Conservation (phyloP, 805 yeast genomes). For the Hanseniaspora lindneri region DNA sequence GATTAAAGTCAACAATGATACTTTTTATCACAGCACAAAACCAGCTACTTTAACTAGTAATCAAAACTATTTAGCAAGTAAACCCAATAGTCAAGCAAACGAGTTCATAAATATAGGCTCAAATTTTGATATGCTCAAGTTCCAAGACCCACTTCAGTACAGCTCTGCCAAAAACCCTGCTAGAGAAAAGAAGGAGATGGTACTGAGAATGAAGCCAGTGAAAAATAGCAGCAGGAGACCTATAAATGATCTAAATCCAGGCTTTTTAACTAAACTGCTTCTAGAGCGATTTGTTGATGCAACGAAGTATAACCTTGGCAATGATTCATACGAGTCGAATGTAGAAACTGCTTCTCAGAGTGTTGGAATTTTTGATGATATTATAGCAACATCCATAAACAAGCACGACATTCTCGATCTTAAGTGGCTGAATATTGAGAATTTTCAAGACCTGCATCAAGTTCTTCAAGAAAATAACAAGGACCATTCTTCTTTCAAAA, state of each 20-base stretch:
- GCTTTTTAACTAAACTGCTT: not conserved
- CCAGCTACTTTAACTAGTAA: not conserved
- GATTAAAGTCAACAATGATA: not conserved
- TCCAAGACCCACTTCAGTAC: not conserved
- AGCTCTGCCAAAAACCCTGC: not conserved
- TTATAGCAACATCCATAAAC: not conserved
- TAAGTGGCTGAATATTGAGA: conserved; percentile 7
- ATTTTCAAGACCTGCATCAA: conserved; percentile 1
- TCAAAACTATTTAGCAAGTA: not conserved
- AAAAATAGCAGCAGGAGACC: not conserved
- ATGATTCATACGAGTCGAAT: not conserved
- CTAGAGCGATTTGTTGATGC: conserved; percentile 5
- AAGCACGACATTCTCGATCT: conserved; percentile 1
- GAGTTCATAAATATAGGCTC: conserved; percentile 6
- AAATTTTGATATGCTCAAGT: not conserved
- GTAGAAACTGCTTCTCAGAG: not conserved
- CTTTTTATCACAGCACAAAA: not conserved
- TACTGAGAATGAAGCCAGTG: conserved; percentile 6
- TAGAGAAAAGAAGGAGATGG: conserved; percentile 3
- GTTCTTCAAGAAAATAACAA: conserved; percentile 8
- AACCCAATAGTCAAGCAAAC: not conserved
- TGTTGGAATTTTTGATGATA: not conserved
- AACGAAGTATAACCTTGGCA: not conserved
- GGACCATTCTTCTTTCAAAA: conserved; percentile 1
- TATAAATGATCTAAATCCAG: conserved; percentile 1